phyloP scores from a whole-genome alignment of 2,329 filamentous ascomycete genomes.

The Diplocarpon rosae region DNA sequence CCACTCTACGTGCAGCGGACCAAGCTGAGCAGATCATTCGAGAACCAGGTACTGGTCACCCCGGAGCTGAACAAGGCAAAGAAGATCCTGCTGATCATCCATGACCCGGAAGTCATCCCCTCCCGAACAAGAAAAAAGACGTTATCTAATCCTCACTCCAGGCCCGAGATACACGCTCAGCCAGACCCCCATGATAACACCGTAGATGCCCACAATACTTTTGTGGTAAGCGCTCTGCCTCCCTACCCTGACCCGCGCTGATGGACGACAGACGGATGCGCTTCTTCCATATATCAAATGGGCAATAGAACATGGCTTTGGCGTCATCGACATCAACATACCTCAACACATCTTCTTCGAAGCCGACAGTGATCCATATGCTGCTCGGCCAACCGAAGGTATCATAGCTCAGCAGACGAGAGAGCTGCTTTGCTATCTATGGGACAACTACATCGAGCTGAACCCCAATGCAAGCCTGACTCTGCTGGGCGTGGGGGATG shows the following conservation, averaged over 20 bases:
- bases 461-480: slow-evolving; percentile 65
- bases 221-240: slow-evolving; percentile 54
- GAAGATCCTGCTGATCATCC: slow-evolving; percentile 74
- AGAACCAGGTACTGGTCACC: slow-evolving; percentile 79
- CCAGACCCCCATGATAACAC: slow-evolving; percentile 59
- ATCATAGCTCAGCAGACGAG: slow-evolving; percentile 43
- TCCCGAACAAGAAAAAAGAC: background rate
- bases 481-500: slow-evolving; percentile 80
- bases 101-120: slow-evolving; percentile 61
- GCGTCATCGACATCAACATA: slow-evolving; percentile 84
- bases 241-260: slow-evolving; percentile 6
- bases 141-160: slow-evolving; percentile 24
- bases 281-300: slow-evolving; percentile 74
- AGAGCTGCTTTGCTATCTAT: slow-evolving; percentile 74
- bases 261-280: slow-evolving; percentile 58
- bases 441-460: slow-evolving; percentile 93
- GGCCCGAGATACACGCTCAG: slow-evolving; percentile 59
- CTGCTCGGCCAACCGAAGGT: slow-evolving; percentile 36
- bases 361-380: slow-evolving; percentile 6
- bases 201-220: slow-evolving; percentile 74
- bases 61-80: slow-evolving; percentile 53
- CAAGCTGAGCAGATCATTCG: slow-evolving; percentile 62
- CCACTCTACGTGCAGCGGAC: slow-evolving; percentile 70
- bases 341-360: slow-evolving; percentile 51
- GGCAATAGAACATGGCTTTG: slow-evolving; percentile 67